Base-by-base conservation (phyloP, 2,329 filamentous ascomycete species). In the Claviceps cyperi region DNA sequence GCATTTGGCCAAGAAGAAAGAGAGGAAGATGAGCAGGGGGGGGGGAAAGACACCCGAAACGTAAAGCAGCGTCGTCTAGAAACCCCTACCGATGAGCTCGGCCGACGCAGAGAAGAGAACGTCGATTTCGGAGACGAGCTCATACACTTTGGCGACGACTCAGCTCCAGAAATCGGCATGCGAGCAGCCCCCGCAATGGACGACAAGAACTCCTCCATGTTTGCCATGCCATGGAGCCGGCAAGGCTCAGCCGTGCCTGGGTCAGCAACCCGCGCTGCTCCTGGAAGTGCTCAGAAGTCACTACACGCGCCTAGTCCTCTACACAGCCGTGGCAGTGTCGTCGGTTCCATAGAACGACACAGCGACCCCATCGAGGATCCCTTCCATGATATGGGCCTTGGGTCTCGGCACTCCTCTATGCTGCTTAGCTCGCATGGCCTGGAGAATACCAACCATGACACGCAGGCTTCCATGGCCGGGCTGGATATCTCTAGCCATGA, bases 151-250 rank as follows among this genome's bases (percentile, higher is more conserved):
- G 65, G 64, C n/a, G 63, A 71, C 19, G 66, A 72, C 17, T 62
- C 64, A 0, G 62, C 68, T 46, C 66, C 83, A 19, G 88, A 94
- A 62, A 64, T 86, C 22, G 85, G 82, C 19, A 79, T 86, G 65
- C 78, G 86, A 41, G 83, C 77, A 1, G 76, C 72, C 0, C 74
- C 77, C 0, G 76, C 78, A 7, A 74, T 92, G 49, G 77, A 79
- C 4, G 84, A 94, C 52, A 77, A 82, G 49, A 76, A 77, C 44
- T 75, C 72, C 1, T 75, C 71, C 2, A 71, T 70, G 15, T 62
- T 74, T 15, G 62, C 74, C 50, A 65, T 73, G 59, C 75, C 75
- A 4, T 78, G 76, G 76, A 76, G 73, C 53, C 71, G 71, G 3
- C 54, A 59, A 11, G 67, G 65, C 3, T 77, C 74, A 0, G 59